Conservation (phyloP, 2,329 filamentous ascomycete species). For the Claviceps sp. region DNA sequence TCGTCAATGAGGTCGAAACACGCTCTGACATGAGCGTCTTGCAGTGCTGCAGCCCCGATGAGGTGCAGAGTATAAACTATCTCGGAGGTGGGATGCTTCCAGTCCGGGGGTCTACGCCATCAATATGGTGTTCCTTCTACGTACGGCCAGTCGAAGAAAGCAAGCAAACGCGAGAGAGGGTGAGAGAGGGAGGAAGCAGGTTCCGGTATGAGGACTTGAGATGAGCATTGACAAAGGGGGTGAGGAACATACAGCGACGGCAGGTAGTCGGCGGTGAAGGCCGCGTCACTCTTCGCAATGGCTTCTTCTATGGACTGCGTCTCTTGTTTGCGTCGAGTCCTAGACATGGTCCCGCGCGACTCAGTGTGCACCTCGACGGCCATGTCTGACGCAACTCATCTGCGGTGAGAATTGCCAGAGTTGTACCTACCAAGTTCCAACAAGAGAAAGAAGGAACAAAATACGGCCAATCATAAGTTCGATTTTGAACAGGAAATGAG, state of each 20-base stretch:
- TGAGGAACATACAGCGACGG: slow-evolving; percentile 20
- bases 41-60: slow-evolving; percentile 24
- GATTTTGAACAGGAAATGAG: neutral
- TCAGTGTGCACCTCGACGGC: neutral
- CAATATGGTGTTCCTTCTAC: neutral
- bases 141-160: no score
- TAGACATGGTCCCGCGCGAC: neutral
- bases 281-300: slow-evolving; percentile 1
- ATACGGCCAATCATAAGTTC: neutral
- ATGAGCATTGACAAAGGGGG: no score
- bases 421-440: neutral
- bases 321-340: neutral
- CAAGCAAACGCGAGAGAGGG: neutral
- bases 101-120: slow-evolving; percentile 15
- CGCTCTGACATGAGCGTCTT: slow-evolving; percentile 30
- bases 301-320: neutral
- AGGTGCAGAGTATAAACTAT: slow-evolving; percentile 31
- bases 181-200: neutral
- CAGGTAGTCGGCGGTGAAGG: slow-evolving; percentile 1
- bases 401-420: neutral
- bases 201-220: neutral
- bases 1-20: slow-evolving; percentile 46
- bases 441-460: neutral
- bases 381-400: neutral
- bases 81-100: slow-evolving; percentile 36